Evolutionary conservation across 2,329 filamentous ascomycete species (phyloP), one percentile per base, ranked within the genome.

Genomic region (Cercospora janseana): DNA sequence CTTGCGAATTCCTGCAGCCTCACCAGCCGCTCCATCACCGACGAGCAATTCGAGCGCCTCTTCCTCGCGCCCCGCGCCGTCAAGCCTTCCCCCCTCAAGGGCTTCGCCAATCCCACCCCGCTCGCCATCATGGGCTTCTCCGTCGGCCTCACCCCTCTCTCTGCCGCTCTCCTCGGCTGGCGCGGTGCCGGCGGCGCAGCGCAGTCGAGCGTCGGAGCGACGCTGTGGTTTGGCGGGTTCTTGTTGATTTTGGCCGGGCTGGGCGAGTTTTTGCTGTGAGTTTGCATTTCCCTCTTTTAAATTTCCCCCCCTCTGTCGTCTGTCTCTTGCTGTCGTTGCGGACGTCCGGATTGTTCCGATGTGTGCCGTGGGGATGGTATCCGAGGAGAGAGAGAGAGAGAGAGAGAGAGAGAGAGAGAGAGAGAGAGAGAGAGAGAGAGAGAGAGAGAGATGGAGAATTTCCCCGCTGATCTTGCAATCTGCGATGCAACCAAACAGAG

Each of bases 151-250:
- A 60, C 57, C 20, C 58, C 60, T 3, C 49, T 62, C 2, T 29
- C 52, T 3, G 54, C 52, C 10, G 42, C 48, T 6, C 31, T 62
- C 7, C 54, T 60, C 37, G 61, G 52, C 20, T 54, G 48, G 51
- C 35, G 51, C 43, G 54, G 46, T 9, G n/a, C 38, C 6, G 48
- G 53, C 16, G 44, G 51, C 8, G 46, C 46, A 13, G 45, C 37
- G 6, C 49, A 48, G 35, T 35, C 38, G 3, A 53, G 50, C n/a
- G 51, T 56, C n/a, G 52, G 51, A 23, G 56, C 63, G 3, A 63
- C 63, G 3, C 52, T 65, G 38, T 64, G 65, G 61, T 52, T 70
- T 38, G 67, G 66, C 34, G 67, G 67, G 32, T 49, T 68, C 12
- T 59, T 69, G 6, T 60, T 69, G 57, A 48, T 65, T n/a, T 31